phyloP scores from a whole-genome alignment of 768 basidiomycete genomes.

The Thelephora aurantiotincta region DNA sequence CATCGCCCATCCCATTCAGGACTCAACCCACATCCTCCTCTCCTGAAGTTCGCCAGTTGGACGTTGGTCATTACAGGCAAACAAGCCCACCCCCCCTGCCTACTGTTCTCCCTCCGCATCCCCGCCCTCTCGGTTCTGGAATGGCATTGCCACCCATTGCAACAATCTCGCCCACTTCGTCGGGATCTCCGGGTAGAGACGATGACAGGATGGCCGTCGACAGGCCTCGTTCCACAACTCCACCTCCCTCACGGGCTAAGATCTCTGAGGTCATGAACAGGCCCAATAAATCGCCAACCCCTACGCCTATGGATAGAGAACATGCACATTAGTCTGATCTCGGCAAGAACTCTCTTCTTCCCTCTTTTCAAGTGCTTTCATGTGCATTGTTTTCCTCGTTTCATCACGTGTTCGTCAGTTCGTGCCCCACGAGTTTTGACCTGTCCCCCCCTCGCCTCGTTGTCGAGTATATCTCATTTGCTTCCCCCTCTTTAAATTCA shows the following conservation, averaged over 20 bases:
- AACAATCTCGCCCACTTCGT: constrained; percentile 48
- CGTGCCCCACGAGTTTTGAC: not conserved
- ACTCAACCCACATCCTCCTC: constrained; percentile 57
- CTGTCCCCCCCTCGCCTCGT: not conserved
- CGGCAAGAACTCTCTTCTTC: not conserved
- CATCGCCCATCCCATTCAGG: constrained; percentile 62
- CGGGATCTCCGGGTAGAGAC: constrained; percentile 22
- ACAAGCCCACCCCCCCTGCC: constrained; percentile 39
- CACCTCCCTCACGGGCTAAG: constrained; percentile 40
- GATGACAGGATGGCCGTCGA: constrained; percentile 36
- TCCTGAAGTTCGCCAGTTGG: constrained; percentile 45
- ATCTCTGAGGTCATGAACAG: constrained; percentile 37
- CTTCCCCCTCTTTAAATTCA: too few relatives aligned
- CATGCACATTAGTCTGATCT: not conserved
- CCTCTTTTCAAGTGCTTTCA: not conserved
- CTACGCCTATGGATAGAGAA: not conserved
- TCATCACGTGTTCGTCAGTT: not conserved
- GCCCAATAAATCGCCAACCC: constrained; percentile 19
- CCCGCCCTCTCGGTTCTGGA: constrained; percentile 50
- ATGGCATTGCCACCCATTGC: constrained; percentile 60
- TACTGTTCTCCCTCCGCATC: constrained; percentile 57
- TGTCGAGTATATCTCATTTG: not conserved
- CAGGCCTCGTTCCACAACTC: constrained; percentile 15
- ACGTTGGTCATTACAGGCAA: constrained; percentile 12
- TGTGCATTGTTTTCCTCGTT: constrained; percentile 1